phyloP scores from a whole-genome alignment of 177 flowering plant genomes.

The Vitis hybrid region DNA sequence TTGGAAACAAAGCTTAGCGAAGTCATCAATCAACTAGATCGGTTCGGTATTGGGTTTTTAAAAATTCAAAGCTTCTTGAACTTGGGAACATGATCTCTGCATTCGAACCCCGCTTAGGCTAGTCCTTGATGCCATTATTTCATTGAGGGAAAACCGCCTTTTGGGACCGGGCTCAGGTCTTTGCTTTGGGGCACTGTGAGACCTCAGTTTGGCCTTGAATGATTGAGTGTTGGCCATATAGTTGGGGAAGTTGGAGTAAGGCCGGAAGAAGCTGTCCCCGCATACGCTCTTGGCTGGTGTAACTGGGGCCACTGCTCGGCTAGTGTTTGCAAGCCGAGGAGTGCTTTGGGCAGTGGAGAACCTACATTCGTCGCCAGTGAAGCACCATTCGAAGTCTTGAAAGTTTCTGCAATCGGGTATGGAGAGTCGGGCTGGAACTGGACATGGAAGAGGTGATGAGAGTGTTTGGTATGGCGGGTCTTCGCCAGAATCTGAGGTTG shows the following conservation, averaged over 20 bases:
- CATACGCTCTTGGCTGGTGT: constrained; percentile 83
- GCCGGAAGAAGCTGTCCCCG: constrained; percentile 51
- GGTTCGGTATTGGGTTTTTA: constrained; percentile 2
- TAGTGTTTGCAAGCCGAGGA: constrained; percentile 54
- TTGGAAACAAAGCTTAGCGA: too few species aligned
- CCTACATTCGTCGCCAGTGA: constrained; percentile 56
- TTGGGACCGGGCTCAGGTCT: constrained; percentile 71
- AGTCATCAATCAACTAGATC: background rate
- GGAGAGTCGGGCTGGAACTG: constrained; percentile 44
- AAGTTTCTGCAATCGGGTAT: constrained; percentile 43
- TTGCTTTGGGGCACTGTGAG: constrained; percentile 87
- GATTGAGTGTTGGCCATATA: constrained; percentile 89
- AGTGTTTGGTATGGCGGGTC: constrained; percentile 42
- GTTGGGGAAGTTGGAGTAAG: constrained; percentile 54
- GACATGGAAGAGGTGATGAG: constrained; percentile 63
- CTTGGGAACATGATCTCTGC: constrained; percentile 55
- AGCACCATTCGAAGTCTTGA: constrained; percentile 67
- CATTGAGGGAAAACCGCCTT: constrained; percentile 68
- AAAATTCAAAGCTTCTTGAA: constrained; percentile 49
- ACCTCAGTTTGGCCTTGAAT: constrained; percentile 75
- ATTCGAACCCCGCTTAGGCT: constrained; percentile 78
- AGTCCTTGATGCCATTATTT: constrained; percentile 70
- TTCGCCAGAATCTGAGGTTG: constrained; percentile 57
- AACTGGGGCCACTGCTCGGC: constrained; percentile 34
- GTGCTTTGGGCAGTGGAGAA: constrained; percentile 85